These are phyloP conservation scores for Porphyrellus cyaneotinctus DNA, from an alignment of 768 basidiomycete genomes.

Conservation along the genomic window DNA sequence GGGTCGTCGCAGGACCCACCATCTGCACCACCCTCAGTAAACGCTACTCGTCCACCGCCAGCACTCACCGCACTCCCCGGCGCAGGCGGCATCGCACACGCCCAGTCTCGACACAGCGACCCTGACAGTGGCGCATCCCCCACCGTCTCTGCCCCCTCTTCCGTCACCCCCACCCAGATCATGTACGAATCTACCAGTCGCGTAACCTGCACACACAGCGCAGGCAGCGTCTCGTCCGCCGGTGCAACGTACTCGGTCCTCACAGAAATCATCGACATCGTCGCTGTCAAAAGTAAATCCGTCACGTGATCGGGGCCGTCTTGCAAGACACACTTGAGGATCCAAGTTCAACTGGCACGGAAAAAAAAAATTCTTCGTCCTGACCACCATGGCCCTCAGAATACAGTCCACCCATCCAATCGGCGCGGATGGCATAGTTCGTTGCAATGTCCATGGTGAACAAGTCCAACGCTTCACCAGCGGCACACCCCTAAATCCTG, in stretches of 20 bases:
- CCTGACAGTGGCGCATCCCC: conserved; percentile 51
- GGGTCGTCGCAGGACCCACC: conserved; percentile 46
- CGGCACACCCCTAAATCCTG: conserved; percentile 27
- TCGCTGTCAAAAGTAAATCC: not conserved
- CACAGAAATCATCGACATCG: conserved; percentile 36
- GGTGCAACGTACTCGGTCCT: conserved; percentile 48
- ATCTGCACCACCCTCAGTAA: conserved; percentile 4
- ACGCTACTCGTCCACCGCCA: not conserved
- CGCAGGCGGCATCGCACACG: conserved; percentile 69
- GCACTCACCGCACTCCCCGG: conserved; percentile 22
- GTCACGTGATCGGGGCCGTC: conserved; percentile 28
- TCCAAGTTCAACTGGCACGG: too few species aligned
- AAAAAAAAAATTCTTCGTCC: not conserved
- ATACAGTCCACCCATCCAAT: conserved; percentile 22
- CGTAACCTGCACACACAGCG: conserved; percentile 64
- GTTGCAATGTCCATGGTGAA: conserved; percentile 33
- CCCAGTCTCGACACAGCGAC: conserved; percentile 70
- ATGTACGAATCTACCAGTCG: conserved; percentile 70
- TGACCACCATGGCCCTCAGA: not conserved
- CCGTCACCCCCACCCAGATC: conserved; percentile 74
- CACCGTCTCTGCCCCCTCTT: conserved; percentile 41
- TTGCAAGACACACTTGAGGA: too few species aligned
- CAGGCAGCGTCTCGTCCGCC: conserved; percentile 48
- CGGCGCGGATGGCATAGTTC: conserved; percentile 29
- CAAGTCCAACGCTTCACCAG: conserved; percentile 27